A percentile compares a stretch with the other conserved stretches of the same genome.
These are phyloP conservation scores for Vachellia collinsii DNA, from an alignment of 306 rosid species.

Conservation along the genomic window DNA sequence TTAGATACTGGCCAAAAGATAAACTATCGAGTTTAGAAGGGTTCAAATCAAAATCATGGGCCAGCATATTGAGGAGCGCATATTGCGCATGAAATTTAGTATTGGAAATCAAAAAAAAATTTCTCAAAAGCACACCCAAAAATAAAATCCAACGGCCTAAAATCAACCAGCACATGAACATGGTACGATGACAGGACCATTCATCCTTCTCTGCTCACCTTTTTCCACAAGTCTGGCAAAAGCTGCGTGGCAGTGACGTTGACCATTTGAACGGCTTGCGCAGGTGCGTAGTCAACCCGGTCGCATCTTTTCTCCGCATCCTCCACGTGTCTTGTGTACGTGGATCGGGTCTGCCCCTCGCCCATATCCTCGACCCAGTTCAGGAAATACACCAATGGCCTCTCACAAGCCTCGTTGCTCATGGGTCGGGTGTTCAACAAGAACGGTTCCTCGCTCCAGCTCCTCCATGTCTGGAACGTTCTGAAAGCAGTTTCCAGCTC, in stretches of 20 bases:
- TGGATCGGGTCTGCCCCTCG: slow-evolving; percentile 20
- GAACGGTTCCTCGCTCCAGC: slow-evolving; percentile 46
- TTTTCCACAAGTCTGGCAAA: slow-evolving; percentile 48
- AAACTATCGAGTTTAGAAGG: not conserved
- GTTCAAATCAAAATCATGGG: not conserved
- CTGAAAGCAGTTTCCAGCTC: slow-evolving; percentile 45
- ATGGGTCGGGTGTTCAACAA: slow-evolving; percentile 57
- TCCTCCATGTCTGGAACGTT: slow-evolving; percentile 66
- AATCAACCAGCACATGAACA: not conserved
- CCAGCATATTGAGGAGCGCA: not conserved
- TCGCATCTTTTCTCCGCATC: slow-evolving; percentile 30
- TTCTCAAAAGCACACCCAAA: not conserved
- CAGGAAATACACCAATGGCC: slow-evolving; percentile 45
- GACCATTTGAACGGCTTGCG: slow-evolving; percentile 39
- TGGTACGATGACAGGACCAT: not conserved
- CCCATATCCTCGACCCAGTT: slow-evolving; percentile 28
- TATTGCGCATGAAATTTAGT: not conserved
- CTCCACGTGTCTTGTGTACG: slow-evolving; percentile 28
- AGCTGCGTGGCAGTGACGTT: slow-evolving; percentile 50
- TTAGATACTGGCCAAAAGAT: not conserved
- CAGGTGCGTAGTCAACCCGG: slow-evolving; percentile 22
- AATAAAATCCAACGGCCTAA: not conserved
- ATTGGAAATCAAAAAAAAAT: not conserved
- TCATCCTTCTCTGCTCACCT: slow-evolving; percentile 41
- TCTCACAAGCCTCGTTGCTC: slow-evolving; percentile 39